Percentiles rank a stretch among this genome's conserved stretches.
Conservation (phyloP, 495 filamentous ascomycete genomes). For the Penicillium daleae region DNA sequence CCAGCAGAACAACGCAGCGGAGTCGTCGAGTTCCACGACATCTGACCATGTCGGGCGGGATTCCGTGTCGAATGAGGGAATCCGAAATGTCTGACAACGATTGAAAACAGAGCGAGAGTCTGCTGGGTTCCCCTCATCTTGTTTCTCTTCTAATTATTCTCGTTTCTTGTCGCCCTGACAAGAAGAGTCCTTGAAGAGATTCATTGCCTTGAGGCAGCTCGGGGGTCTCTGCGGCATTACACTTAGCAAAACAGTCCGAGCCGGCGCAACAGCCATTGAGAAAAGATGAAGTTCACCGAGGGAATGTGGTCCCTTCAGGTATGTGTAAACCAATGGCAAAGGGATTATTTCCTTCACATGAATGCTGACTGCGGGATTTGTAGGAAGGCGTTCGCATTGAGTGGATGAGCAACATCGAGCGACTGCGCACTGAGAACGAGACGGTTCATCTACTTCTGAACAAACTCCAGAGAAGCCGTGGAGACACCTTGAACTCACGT, state of each 20-base stretch:
- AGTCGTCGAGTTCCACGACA: slow-evolving; percentile 16
- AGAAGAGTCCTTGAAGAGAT: not conserved
- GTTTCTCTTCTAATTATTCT: slow-evolving; percentile 3
- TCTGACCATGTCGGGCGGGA: slow-evolving; percentile 23
- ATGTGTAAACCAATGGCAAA: slow-evolving; percentile 2
- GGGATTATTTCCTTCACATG: not conserved
- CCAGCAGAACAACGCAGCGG: slow-evolving; percentile 5
- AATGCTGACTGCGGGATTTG: not conserved
- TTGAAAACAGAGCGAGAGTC: slow-evolving; percentile 2
- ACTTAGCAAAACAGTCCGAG: not conserved
- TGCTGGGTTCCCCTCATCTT: not conserved
- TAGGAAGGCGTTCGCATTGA: slow-evolving; percentile 48
- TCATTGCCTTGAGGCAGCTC: not conserved
- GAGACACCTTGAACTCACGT: slow-evolving; percentile 62
- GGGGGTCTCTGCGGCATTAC: not conserved
- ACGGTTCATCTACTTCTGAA: slow-evolving; percentile 45
- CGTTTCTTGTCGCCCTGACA: not conserved
- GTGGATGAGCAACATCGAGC: slow-evolving; percentile 54
- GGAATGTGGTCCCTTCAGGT: slow-evolving; percentile 50
- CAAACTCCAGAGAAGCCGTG: slow-evolving; percentile 50
- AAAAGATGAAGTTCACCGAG: slow-evolving; percentile 51
- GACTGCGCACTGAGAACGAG: slow-evolving; percentile 39
- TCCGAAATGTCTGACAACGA: not conserved
- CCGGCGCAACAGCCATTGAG: not conserved
- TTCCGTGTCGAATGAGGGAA: slow-evolving; percentile 33